Percentiles rank a stretch among this genome's conserved stretches.
Conservation (phyloP, 108 stramenopile species). For the Tribonema minus region DNA sequence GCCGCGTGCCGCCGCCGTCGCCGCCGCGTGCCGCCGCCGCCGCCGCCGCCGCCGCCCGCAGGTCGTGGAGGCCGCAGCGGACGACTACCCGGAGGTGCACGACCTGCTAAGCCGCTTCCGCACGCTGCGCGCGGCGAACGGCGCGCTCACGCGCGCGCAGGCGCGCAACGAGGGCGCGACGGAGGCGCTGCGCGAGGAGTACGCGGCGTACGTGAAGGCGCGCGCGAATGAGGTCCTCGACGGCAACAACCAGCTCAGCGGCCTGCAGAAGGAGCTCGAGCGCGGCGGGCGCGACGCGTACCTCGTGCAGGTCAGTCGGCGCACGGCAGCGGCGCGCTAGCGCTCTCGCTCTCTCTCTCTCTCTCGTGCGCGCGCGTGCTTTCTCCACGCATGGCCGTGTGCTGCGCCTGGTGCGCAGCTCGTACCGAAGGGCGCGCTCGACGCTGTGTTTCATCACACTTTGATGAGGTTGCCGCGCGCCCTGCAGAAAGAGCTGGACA, state of each 20-base stretch:
- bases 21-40: too few relatives aligned
- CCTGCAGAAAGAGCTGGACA: too few relatives aligned
- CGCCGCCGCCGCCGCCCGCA: neutral
- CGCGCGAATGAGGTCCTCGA: constrained; percentile 56
- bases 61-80: constrained; percentile 54
- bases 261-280: constrained; percentile 51
- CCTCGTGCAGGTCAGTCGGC: too few relatives aligned
- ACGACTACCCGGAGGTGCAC: constrained; percentile 58
- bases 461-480: too few relatives aligned
- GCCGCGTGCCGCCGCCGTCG: too few relatives aligned
- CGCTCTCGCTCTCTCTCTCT: too few relatives aligned
- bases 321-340: too few relatives aligned
- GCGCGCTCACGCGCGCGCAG: constrained; percentile 44
- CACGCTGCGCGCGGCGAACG: constrained; percentile 55
- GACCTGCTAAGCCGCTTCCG: constrained; percentile 56
- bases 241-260: constrained; percentile 57
- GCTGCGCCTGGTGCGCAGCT: too few relatives aligned
- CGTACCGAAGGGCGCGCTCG: too few relatives aligned
- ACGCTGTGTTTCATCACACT: too few relatives aligned
- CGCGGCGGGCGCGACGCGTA: constrained; percentile 27
- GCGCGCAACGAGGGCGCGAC: constrained; percentile 31
- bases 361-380: too few relatives aligned
- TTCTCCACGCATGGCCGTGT: too few relatives aligned
- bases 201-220: constrained; percentile 47
- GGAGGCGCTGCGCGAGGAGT: constrained; percentile 44